Evolutionary conservation across 306 rosid species (phyloP), one percentile per base, ranked within the genome.

Genomic region (Sechiopsis laciniata): DNA sequence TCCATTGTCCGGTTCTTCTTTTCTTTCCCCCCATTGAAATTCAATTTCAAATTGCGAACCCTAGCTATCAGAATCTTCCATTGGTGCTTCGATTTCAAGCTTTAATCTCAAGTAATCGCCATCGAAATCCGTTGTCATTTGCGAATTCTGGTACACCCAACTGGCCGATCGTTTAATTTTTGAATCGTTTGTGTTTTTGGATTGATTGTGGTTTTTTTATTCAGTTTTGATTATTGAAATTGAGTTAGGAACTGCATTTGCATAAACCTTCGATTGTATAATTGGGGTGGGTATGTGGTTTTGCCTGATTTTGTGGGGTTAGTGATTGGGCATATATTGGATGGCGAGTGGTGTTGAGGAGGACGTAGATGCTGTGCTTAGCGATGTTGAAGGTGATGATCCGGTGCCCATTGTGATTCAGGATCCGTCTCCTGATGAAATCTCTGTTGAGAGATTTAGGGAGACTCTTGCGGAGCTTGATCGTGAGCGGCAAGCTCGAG

Each of bases 361-460:
- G 4, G 98, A 90, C 76, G 80, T 79, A 57, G 96, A 94, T 78
- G 91, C 91, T 60, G 91, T 94, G 56, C 95, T 94, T 75, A 94
- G 99, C 77, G 99, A 94, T 69, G 96, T 94, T 70, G 99, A 94
- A 71, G 90, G 81, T 21, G 96, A 85, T 15, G 95, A 89, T 68
- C 83, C 91, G 15, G 81, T 45, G 75, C 86, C 92, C 74, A 77
- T 81, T 37, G 45, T 46, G 29, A 62, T 80, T 0, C 77, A 75
- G 42, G 52, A 76, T 71, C 61, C 91, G 14, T 65, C 84, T 10
- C 72, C 83, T 16, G 96, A 86, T 3, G 90, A 94, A 35, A 75
- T 88, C 9, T 89, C 99, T 52, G 77, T 78, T 13, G 97, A 89
- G 65, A 81, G 77, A 68, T 72, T 83, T 65, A 83, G 80, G 35